Conservation (phyloP, 2,329 filamentous ascomycete genomes). For the Hyphodiscus sp. region DNA sequence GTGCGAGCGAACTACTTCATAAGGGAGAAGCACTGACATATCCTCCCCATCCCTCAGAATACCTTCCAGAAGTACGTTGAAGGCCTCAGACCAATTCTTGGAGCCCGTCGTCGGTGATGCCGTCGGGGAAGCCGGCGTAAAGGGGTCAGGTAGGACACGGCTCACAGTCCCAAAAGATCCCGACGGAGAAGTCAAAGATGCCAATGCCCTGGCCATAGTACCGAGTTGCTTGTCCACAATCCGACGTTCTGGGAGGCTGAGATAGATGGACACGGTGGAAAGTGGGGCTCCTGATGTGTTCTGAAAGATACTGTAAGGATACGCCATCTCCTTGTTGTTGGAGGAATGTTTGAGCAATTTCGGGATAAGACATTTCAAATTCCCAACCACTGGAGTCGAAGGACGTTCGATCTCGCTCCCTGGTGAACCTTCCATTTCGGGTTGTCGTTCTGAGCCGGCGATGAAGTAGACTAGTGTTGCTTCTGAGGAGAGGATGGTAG, state of each 20-base stretch:
- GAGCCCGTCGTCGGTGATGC: conserved; percentile 22
- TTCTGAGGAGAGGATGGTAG: conserved; percentile 25
- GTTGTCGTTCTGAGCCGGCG: conserved; percentile 7
- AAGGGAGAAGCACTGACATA: conserved; percentile 50
- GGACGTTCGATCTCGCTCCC: background rate
- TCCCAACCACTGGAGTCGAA: background rate
- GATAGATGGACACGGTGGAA: conserved; percentile 22
- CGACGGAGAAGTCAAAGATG: conserved; percentile 23
- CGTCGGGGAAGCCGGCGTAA: conserved; percentile 3
- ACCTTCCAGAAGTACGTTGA: conserved; percentile 49
- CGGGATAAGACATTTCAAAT: conserved; percentile 15
- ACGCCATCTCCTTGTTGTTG: conserved; percentile 25
- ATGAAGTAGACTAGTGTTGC: conserved; percentile 26
- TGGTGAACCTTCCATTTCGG: conserved; percentile 2
- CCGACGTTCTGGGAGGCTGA: conserved; percentile 20
- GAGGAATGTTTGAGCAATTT: conserved; percentile 29
- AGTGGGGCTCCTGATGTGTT: conserved; percentile 19
- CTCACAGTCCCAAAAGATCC: conserved; percentile 26
- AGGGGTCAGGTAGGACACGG: conserved; percentile 20
- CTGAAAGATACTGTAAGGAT: conserved; percentile 28
- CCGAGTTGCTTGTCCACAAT: conserved; percentile 26
- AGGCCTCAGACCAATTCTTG: conserved; percentile 49
- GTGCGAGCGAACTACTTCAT: conserved; percentile 47
- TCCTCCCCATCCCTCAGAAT: conserved; percentile 55
- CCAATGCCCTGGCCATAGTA: conserved; percentile 21